These are phyloP conservation scores for Asclepias syriaca DNA, from an alignment of 257 asterid species.

Conservation along the genomic window DNA sequence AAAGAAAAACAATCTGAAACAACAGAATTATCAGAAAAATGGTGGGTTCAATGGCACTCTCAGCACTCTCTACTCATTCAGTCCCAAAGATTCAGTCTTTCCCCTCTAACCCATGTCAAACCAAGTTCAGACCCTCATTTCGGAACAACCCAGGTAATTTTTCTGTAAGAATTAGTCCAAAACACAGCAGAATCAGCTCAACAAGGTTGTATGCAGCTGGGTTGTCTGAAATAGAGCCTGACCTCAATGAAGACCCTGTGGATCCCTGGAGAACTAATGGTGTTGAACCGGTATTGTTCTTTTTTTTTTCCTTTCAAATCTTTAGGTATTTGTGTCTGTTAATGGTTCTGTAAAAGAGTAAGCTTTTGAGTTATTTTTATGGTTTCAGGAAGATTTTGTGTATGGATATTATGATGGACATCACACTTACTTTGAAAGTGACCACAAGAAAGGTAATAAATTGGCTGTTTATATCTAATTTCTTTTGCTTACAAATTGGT, in stretches of 20 bases:
- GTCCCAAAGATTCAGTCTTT: constrained; percentile 29
- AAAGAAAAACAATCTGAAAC: background rate
- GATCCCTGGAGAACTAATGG: constrained; percentile 84
- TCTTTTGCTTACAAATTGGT: background rate
- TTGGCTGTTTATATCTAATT: background rate
- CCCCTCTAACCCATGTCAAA: constrained; percentile 23
- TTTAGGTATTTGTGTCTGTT: background rate
- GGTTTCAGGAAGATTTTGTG: constrained; percentile 60
- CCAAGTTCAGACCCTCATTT: constrained; percentile 11
- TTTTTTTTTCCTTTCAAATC: too few species aligned
- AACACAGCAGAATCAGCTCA: constrained; percentile 22
- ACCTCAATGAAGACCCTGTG: constrained; percentile 71
- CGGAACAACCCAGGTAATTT: constrained; percentile 10
- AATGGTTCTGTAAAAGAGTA: background rate
- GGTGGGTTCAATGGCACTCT: constrained; percentile 43
- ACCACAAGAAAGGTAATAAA: constrained; percentile 40
- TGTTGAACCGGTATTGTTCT: constrained; percentile 35
- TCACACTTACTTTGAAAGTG: constrained; percentile 69
- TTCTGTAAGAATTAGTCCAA: constrained; percentile 17
- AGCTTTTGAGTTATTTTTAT: constrained; percentile 12
- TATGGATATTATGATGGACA: constrained; percentile 70
- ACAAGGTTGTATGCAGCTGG: constrained; percentile 62
- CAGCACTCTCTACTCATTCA: constrained; percentile 33
- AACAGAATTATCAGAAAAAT: constrained; percentile 30
- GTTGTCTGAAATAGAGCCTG: constrained; percentile 66